These are phyloP conservation scores for Lasiosphaeriaceae sp. DNA, from an alignment of 495 filamentous ascomycete genomes.

Conservation along the genomic window DNA sequence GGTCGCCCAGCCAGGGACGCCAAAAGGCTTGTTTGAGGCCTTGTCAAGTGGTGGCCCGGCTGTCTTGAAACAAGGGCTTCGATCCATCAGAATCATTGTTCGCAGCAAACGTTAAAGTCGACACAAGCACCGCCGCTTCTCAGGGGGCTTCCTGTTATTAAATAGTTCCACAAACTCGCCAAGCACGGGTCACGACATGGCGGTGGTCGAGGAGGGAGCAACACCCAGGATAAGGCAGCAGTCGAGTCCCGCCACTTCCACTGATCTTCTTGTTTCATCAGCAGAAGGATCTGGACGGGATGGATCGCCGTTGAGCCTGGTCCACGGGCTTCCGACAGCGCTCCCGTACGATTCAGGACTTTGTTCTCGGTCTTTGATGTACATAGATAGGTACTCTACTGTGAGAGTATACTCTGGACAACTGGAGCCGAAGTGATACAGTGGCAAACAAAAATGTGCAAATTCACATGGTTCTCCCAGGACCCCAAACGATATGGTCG, in stretches of 20 bases:
- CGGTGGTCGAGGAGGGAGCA: neutral
- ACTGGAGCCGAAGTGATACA: neutral
- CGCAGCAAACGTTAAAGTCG: neutral
- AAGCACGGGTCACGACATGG: slow-evolving; percentile 1
- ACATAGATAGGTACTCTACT: no score
- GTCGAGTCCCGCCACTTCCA: no score
- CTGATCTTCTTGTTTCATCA: no score
- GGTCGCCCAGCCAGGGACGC: no score
- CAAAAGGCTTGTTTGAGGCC: neutral
- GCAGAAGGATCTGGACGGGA: no score
- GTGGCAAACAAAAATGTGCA: no score
- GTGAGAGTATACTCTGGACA: neutral
- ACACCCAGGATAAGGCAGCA: neutral
- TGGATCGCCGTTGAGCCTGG: no score
- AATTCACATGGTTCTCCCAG: no score
- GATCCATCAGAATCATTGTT: neutral
- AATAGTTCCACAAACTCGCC: slow-evolving; percentile 9
- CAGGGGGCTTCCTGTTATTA: neutral
- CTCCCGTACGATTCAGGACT: no score
- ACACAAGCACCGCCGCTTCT: neutral
- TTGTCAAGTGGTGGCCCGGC: neutral
- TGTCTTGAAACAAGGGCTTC: neutral
- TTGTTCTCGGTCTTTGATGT: neutral
- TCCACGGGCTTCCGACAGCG: no score
- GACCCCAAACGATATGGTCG: neutral